Percentiles rank a stretch among this genome's conserved stretches.
phyloP scores from a whole-genome alignment of 2,329 filamentous ascomycete species.

The Dryadomyces quercus-mongolicae region DNA sequence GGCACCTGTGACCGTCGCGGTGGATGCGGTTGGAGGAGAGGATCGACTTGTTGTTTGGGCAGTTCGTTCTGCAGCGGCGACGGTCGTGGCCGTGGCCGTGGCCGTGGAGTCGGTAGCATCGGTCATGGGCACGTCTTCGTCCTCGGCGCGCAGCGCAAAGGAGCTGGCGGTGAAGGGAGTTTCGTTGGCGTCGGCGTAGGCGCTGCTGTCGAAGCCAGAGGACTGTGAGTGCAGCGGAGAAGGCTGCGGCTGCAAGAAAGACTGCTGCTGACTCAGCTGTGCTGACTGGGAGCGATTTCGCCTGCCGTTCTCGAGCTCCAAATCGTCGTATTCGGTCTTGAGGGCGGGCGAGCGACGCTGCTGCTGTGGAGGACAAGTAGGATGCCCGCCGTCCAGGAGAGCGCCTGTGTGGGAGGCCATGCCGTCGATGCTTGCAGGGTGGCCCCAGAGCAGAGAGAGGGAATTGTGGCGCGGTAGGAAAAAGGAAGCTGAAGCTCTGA shows the following conservation, averaged over 20 bases:
- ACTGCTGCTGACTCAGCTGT: background rate
- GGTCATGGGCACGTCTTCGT: slow-evolving; percentile 10
- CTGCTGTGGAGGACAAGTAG: background rate
- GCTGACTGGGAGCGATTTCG: background rate
- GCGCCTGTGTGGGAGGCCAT: background rate
- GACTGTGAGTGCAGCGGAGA: slow-evolving; percentile 3
- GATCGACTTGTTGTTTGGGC: too few species aligned
- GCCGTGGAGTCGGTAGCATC: slow-evolving; percentile 7
- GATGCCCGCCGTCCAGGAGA: background rate
- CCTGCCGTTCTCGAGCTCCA: background rate
- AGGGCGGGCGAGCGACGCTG: background rate
- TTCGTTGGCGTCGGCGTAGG: background rate
- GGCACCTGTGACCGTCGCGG: background rate
- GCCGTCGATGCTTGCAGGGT: background rate
- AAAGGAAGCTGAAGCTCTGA: too few species aligned
- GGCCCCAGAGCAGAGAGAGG: background rate
- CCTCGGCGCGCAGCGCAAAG: background rate
- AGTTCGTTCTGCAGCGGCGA: too few species aligned
- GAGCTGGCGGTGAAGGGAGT: background rate
- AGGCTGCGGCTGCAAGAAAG: background rate
- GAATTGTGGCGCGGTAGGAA: background rate
- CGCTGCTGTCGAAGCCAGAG: background rate
- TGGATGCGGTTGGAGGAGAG: too few species aligned
- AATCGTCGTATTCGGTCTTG: slow-evolving; percentile 4
- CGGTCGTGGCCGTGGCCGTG: background rate